These are phyloP conservation scores for Neonectria coccinea DNA, from an alignment of 2,329 filamentous ascomycete species.

Conservation along the genomic window DNA sequence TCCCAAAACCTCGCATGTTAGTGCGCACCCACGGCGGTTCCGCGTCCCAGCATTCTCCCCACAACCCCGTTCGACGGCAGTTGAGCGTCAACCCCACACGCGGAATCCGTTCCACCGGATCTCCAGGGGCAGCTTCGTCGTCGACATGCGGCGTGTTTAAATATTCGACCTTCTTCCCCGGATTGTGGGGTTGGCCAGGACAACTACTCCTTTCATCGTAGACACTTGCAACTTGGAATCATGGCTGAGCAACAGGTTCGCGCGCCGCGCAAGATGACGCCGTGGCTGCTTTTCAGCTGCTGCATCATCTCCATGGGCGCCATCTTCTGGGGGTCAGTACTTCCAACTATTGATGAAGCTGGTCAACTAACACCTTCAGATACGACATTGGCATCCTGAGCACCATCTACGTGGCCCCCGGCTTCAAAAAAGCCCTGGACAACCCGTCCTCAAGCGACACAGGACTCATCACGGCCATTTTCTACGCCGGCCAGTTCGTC, in stretches of 20 bases:
- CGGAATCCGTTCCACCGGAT: conserved; percentile 11
- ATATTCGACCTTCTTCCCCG: conserved; percentile 17
- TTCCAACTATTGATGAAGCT: not conserved
- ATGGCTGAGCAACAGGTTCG: conserved; percentile 11
- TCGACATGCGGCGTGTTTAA: conserved; percentile 8
- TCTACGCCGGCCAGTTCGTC: conserved; percentile 67
- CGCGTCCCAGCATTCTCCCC: conserved; percentile 3
- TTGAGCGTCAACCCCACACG: conserved; percentile 16
- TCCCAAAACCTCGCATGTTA: not conserved
- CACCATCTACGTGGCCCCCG: conserved; percentile 63
- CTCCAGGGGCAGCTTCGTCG: no score
- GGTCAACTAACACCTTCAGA: conserved; percentile 4
- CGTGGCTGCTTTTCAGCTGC: conserved; percentile 31
- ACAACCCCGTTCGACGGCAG: conserved; percentile 12
- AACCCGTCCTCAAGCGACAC: conserved; percentile 58
- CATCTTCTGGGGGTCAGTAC: conserved; percentile 36
- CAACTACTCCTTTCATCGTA: not conserved
- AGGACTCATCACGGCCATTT: conserved; percentile 67
- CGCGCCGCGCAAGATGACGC: conserved; percentile 20
- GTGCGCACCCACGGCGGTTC: conserved; percentile 15
- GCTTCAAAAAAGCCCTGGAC: conserved; percentile 61
- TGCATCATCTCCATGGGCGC: conserved; percentile 35
- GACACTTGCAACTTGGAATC: not conserved
- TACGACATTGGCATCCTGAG: conserved; percentile 43
- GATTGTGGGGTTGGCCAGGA: conserved; percentile 9